Base-by-base conservation (phyloP, 1,284 basidiomycete species). In the Gymnopus androsaceus region DNA sequence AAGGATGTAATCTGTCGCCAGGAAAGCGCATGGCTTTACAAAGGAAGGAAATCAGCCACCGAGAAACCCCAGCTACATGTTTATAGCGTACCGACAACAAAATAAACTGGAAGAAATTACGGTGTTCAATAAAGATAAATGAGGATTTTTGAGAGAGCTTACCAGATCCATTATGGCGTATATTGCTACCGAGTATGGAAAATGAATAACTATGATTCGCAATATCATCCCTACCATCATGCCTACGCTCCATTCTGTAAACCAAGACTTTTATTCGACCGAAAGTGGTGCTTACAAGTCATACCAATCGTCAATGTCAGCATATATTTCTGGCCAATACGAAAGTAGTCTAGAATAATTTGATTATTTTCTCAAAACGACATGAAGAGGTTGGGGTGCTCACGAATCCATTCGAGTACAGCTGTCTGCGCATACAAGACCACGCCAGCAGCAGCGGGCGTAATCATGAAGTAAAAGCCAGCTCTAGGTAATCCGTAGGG, bases 1-100 rank as follows among this genome's bases (percentile, higher is more conserved):
- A n/a, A 61, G 51, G 33, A 61, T 57, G 38, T 63, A 63, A 45
- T 63, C 57, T 11, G 55, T 60, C 5, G 62, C 62, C 3, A 63
- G 51, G 47, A 63, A 63, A 6, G 55, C 40, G 44, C 62, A 63
- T 8, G 62, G 62, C 61, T 62, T 44, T 21, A 21, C n/a, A n/a
- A 12, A 11, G 3, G 12, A 15, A 3, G 15, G 12, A 4, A 15
- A 25, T 45, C 14, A 21, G 15, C 15, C 3, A 44, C 17, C 3
- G 19, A 12, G 9, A 14, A 25, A 11, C 1, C 17, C 15, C 14
- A 33, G 14, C 5, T 17, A 25, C 19, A n/a, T 23, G 31, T n/a
- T 27, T 14, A 1, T n/a, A 51, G 8, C 30, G 15, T 45, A 49
- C 45, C 30, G 54, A 55, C 17, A 49, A 38, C 4, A 49, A 19